Percentiles rank a stretch among this genome's conserved stretches.
These are phyloP conservation scores for Silybum marianum DNA, from an alignment of 129 eudicot genomes.

Conservation along the genomic window DNA sequence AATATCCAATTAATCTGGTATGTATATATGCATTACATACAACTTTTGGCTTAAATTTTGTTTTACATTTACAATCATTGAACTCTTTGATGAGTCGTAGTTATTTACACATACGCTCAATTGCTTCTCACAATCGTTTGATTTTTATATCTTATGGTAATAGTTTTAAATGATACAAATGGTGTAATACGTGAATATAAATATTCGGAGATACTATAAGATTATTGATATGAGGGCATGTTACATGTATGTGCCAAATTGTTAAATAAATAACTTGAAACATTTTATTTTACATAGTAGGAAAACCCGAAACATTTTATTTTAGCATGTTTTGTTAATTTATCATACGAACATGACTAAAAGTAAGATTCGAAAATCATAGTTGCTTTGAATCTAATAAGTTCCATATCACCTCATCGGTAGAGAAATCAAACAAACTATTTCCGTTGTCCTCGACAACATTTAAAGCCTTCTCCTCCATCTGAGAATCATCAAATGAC, in stretches of 20 bases:
- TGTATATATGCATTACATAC: too few species aligned
- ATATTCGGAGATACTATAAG: not conserved
- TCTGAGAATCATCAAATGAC: slow-evolving; percentile 14
- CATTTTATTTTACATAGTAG: too few species aligned
- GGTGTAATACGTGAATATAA: not conserved
- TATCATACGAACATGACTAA: not conserved
- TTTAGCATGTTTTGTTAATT: not conserved
- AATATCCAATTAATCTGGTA: too few species aligned
- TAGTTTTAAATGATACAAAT: too few species aligned
- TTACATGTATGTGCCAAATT: too few species aligned
- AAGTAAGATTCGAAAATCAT: not conserved
- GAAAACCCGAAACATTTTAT: not conserved
- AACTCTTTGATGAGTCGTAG: too few species aligned
- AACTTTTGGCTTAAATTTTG: too few species aligned
- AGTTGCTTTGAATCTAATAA: slow-evolving; percentile 10
- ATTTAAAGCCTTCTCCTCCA: not conserved
- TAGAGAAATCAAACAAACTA: slow-evolving; percentile 11
- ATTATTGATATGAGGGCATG: not conserved
- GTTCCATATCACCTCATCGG: slow-evolving; percentile 30
- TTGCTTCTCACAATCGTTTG: not conserved
- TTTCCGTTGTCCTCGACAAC: not conserved
- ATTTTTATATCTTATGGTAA: not conserved
- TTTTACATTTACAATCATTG: too few species aligned
- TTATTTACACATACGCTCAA: too few species aligned
- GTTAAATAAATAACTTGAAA: not conserved